These are phyloP conservation scores for Torulaspora quercuum DNA, from an alignment of 805 yeast species.

Conservation along the genomic window DNA sequence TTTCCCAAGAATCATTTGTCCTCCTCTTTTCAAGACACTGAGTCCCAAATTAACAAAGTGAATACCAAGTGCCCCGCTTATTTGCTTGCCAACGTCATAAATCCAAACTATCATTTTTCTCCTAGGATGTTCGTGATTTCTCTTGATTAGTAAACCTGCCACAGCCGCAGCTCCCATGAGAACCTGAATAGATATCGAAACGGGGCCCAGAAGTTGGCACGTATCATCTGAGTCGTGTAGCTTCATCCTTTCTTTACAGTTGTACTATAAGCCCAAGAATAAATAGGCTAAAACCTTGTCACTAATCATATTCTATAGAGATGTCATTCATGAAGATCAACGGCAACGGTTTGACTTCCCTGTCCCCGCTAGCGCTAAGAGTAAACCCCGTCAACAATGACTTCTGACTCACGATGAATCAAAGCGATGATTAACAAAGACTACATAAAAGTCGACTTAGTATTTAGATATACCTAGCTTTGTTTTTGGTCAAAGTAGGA, in stretches of 20 bases:
- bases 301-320: too few species aligned
- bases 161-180: slow-evolving; percentile 74
- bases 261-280: too few species aligned
- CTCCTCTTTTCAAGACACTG: slow-evolving; percentile 51
- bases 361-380: too few species aligned
- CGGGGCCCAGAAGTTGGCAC: slow-evolving; percentile 78
- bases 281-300: background rate
- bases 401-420: too few species aligned
- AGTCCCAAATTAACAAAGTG: slow-evolving; percentile 73
- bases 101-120: slow-evolving; percentile 88
- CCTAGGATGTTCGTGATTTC: slow-evolving; percentile 77
- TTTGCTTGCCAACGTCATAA: slow-evolving; percentile 86
- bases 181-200: slow-evolving; percentile 74
- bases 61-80: slow-evolving; percentile 80
- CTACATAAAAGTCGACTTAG: too few species aligned
- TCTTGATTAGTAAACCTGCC: slow-evolving; percentile 66
- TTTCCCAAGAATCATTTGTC: slow-evolving; percentile 10
- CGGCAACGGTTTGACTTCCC: too few species aligned
- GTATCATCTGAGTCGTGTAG: slow-evolving; percentile 16
- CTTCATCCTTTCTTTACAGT: slow-evolving; percentile 3
- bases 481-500: slow-evolving; percentile 12
- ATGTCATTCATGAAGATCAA: too few species aligned
- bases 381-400: too few species aligned
- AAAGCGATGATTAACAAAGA: too few species aligned
- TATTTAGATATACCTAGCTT: too few species aligned